phyloP scores from a whole-genome alignment of 208 protist species.

The Trypanosoma melophagium region DNA sequence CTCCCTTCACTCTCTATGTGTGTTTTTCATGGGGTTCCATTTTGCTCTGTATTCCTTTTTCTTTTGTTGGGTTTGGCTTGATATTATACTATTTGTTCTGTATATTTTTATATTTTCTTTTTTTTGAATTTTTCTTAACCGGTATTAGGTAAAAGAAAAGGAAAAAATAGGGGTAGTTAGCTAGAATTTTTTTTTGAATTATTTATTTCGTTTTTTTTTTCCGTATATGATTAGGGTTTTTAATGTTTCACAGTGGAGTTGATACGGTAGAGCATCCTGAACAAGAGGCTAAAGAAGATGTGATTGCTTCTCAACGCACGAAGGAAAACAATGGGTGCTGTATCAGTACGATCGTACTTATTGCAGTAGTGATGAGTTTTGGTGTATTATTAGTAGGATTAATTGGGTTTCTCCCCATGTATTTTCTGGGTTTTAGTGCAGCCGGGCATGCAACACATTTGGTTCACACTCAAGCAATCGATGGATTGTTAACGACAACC shows the following conservation, averaged over 20 bases:
- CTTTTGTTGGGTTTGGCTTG: background rate
- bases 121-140: background rate
- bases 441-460: slow-evolving; percentile 41
- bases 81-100: slow-evolving; percentile 13
- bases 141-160: too few relatives aligned
- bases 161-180: too few relatives aligned
- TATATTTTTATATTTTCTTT: slow-evolving; percentile 1
- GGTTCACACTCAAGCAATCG: slow-evolving; percentile 48
- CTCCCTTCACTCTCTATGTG: background rate
- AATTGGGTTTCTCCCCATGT: slow-evolving; percentile 61
- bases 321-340: slow-evolving; percentile 32
- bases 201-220: background rate
- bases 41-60: slow-evolving; percentile 18
- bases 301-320: slow-evolving; percentile 20
- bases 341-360: slow-evolving; percentile 40
- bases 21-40: slow-evolving; percentile 17
- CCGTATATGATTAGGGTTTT: background rate
- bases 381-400: slow-evolving; percentile 49
- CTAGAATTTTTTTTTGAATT: background rate
- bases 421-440: slow-evolving; percentile 43
- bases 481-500: slow-evolving; percentile 43
- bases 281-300: slow-evolving; percentile 1
- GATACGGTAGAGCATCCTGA: background rate
- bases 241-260: background rate
- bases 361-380: slow-evolving; percentile 51